phyloP scores from a whole-genome alignment of 2,329 filamentous ascomycete genomes.

The Fusarium tuaranense region DNA sequence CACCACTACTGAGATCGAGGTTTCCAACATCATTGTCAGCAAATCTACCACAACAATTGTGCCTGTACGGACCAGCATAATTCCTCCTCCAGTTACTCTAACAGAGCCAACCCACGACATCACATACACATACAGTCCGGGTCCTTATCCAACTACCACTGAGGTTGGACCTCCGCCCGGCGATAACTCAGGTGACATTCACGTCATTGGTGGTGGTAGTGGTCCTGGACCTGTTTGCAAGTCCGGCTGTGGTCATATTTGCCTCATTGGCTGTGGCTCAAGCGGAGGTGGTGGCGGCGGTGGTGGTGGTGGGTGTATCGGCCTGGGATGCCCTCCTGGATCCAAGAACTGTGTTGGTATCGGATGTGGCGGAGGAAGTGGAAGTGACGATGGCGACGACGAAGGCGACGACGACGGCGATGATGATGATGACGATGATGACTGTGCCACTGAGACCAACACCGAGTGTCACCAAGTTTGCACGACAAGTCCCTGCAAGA shows the following conservation, averaged over 20 bases:
- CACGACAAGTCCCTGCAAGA: constrained; percentile 11
- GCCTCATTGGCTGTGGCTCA: neutral
- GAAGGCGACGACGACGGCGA: neutral
- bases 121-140: neutral
- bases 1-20: constrained; percentile 10
- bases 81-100: neutral
- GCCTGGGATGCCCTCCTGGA: constrained; percentile 10
- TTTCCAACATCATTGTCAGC: neutral
- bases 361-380: neutral
- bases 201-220: neutral
- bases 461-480: constrained; percentile 25
- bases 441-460: constrained; percentile 25
- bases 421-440: constrained; percentile 9
- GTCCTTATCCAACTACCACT: neutral
- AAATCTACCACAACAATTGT: neutral
- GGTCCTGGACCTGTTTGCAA: neutral
- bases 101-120: neutral
- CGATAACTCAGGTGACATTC: neutral
- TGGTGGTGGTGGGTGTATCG: constrained; percentile 12
- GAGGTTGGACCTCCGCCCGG: neutral
- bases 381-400: neutral
- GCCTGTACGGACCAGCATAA: neutral
- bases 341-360: neutral
- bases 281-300: neutral
- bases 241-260: neutral